Conservation (phyloP, 352 stramenopile genomes). For the Pythium volutum region DNA sequence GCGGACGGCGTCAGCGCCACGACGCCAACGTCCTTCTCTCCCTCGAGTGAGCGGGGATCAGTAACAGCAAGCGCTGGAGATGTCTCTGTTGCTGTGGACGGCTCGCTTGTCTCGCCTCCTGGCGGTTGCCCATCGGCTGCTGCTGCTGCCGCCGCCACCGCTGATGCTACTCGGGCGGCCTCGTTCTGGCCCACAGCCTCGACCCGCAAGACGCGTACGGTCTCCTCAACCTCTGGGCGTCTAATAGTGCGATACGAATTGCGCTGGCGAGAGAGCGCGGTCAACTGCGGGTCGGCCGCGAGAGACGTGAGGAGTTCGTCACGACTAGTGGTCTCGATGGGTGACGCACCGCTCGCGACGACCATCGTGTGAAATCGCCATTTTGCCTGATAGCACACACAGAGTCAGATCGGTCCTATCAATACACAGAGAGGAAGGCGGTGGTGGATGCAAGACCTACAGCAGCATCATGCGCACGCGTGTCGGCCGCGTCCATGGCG, state of each 20-base stretch:
- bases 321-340: constrained; percentile 29
- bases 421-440: not conserved
- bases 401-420: not conserved
- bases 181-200: constrained; percentile 13
- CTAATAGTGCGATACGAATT: constrained; percentile 49
- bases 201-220: constrained; percentile 16
- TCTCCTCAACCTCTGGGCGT: constrained; percentile 35
- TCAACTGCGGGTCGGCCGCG: constrained; percentile 23
- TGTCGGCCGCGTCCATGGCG: constrained; percentile 1
- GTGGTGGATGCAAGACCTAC: not conserved
- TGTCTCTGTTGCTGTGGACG: not conserved
- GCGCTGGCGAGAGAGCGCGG: constrained; percentile 21
- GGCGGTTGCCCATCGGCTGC: not conserved
- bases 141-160: not conserved
- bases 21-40: constrained; percentile 1
- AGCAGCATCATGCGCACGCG: not conserved
- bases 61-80: not conserved
- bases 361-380: constrained; percentile 57
- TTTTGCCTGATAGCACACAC: not conserved
- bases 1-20: constrained; percentile 9
- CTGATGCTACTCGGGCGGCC: no score
- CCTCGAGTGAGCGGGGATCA: not conserved
- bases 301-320: constrained; percentile 33
- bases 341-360: constrained; percentile 37
- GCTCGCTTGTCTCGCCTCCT: not conserved